phyloP scores from a whole-genome alignment of 495 filamentous ascomycete genomes.

The Penicillium maclennaniae region DNA sequence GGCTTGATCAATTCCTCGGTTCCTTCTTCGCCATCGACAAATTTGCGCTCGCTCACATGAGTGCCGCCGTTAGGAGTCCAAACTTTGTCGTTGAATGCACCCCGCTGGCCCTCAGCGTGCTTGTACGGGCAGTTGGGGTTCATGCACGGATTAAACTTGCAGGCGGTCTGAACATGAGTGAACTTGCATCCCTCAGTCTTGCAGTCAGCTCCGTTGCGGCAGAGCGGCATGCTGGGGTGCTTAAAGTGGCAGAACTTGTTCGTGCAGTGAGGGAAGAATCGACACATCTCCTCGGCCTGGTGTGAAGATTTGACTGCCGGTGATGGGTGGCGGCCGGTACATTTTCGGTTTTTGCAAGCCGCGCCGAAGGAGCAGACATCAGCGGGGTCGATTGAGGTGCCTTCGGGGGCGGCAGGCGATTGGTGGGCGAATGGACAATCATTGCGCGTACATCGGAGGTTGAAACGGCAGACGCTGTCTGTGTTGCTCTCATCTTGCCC shows the following conservation, averaged over 20 bases:
- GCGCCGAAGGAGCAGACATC: slow-evolving; percentile 82
- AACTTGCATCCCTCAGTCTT: slow-evolving; percentile 81
- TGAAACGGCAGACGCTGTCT: slow-evolving; percentile 70
- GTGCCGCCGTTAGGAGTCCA: slow-evolving; percentile 66
- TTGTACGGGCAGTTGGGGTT: slow-evolving; percentile 83
- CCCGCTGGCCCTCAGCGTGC: slow-evolving; percentile 84
- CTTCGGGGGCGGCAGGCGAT: slow-evolving; percentile 84
- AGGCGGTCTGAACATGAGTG: slow-evolving; percentile 74
- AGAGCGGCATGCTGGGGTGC: slow-evolving; percentile 76
- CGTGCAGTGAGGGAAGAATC: slow-evolving; percentile 90
- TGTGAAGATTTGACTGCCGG: slow-evolving; percentile 73
- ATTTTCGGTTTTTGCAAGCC: slow-evolving; percentile 94
- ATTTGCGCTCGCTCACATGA: slow-evolving; percentile 90
- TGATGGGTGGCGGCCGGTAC: slow-evolving; percentile 85
- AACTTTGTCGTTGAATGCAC: slow-evolving; percentile 80
- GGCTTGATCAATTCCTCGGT: slow-evolving; percentile 79
- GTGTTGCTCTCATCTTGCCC: slow-evolving; percentile 53
- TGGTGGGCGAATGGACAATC: slow-evolving; percentile 94
- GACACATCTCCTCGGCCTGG: slow-evolving; percentile 83
- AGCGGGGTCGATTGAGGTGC: slow-evolving; percentile 68
- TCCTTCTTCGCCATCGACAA: slow-evolving; percentile 64
- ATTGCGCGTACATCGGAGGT: slow-evolving; percentile 77
- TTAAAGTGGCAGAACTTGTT: slow-evolving; percentile 82
- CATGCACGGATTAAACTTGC: slow-evolving; percentile 88
- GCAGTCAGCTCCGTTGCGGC: slow-evolving; percentile 92